Base-by-base conservation (phyloP, 257 asterid genomes). In the Buddleja alternifolia region DNA sequence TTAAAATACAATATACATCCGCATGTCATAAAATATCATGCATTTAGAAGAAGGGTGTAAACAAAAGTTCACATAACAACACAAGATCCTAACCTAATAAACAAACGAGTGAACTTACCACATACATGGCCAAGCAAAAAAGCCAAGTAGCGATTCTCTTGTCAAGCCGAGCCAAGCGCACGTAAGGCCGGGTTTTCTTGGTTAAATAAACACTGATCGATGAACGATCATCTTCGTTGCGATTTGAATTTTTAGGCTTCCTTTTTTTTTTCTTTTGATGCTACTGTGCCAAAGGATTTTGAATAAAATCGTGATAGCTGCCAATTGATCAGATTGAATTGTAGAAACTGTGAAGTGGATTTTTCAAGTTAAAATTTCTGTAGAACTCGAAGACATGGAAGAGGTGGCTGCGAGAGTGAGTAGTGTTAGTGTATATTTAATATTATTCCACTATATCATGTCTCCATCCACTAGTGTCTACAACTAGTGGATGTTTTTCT, bases 91-190 rank as follows among this genome's bases (percentile, higher is more conserved):
- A 67, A 40, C 67, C 51, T 24, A 44, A n/a, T n/a, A n/a, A 57
- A 14, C 21, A 11, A 60, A 40, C 10, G 47, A 61, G 69, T 8
- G 46, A 68, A 57, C 86, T 62, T 54, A 88, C n/a, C 98, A 93
- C 93, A 93, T 86, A 79, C 96, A 88, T 15, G 98, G 98, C 97
- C 96, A 93, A 78, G 95, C 96, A n/a, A 2, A 93, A 86, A 60
- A 93, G 88, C 97, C 97, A 90, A 25, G 96, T 90, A 57, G 97
- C 98, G 16, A 93, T 93, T 4, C 96, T 94, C 72, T 84, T 88
- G 63, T 93, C 93, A 36, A 93, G 85, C 45, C 98, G 92, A 8
- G 98, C 98, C 1, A 93, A 90, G 62, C 62, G 86, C 10, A 95
- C 98, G 48, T 81, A 93, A 1, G 96, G 92, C 71, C 78, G 84